Percentiles rank a stretch among this genome's conserved stretches.
Conservation (phyloP, 345 rosid species). For the Litchi chinensis region DNA sequence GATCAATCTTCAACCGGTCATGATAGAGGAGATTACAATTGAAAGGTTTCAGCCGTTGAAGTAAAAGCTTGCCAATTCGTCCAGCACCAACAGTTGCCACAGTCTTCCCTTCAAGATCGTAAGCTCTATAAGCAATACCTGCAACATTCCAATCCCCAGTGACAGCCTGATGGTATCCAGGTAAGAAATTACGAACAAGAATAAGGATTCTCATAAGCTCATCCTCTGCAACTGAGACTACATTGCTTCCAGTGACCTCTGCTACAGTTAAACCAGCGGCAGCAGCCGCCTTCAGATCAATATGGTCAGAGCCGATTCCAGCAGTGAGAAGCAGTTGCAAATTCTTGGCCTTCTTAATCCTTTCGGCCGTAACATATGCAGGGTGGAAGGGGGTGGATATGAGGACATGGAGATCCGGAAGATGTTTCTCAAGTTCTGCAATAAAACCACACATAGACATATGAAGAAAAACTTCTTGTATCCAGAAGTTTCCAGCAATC, state of each 20-base stretch:
- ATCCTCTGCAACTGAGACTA: slow-evolving; percentile 91
- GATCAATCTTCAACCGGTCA: slow-evolving; percentile 77
- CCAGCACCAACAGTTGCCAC: slow-evolving; percentile 94
- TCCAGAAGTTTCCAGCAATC: not conserved
- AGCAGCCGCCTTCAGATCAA: slow-evolving; percentile 87
- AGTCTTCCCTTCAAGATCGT: slow-evolving; percentile 96
- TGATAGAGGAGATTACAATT: slow-evolving; percentile 88
- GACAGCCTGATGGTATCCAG: slow-evolving; percentile 81
- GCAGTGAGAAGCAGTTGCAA: slow-evolving; percentile 87
- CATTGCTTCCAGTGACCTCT: slow-evolving; percentile 94
- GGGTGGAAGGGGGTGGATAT: slow-evolving; percentile 95
- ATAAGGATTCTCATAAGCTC: slow-evolving; percentile 95
- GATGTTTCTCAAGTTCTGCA: slow-evolving; percentile 84
- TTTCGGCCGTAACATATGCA: slow-evolving; percentile 84
- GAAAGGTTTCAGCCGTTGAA: slow-evolving; percentile 88
- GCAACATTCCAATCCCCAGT: slow-evolving; percentile 97
- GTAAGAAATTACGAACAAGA: slow-evolving; percentile 84
- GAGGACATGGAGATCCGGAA: slow-evolving; percentile 83
- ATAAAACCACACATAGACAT: not conserved
- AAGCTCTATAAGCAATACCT: slow-evolving; percentile 76
- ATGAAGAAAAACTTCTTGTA: not conserved
- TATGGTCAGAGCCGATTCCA: slow-evolving; percentile 94
- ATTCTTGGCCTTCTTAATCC: slow-evolving; percentile 92
- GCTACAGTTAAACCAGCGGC: slow-evolving; percentile 90
- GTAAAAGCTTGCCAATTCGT: slow-evolving; percentile 82